Percentiles rank a stretch among this genome's conserved stretches.
Conservation (phyloP, 441 rosid species). For the Eutrema salsugineum region DNA sequence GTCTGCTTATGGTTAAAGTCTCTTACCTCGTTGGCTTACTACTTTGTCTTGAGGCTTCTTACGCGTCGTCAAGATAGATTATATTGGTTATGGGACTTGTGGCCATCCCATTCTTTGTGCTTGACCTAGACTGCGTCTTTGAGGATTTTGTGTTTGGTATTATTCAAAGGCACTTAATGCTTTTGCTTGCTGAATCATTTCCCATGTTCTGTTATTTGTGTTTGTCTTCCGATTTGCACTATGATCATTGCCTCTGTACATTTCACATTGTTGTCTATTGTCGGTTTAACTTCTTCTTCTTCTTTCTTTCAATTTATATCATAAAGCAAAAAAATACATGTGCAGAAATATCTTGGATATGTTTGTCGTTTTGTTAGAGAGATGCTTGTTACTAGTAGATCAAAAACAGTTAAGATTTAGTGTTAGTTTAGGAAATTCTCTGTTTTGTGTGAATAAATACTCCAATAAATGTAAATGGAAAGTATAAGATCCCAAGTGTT, state of each 20-base stretch:
- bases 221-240: slow-evolving; percentile 17
- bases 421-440: not conserved
- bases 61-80: slow-evolving; percentile 14
- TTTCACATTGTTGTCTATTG: slow-evolving; percentile 8
- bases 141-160: slow-evolving; percentile 28
- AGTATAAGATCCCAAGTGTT: not conserved
- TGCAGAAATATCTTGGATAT: not conserved
- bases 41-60: slow-evolving; percentile 7
- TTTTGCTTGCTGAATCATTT: slow-evolving; percentile 12
- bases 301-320: no score
- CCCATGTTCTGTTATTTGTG: slow-evolving; percentile 10
- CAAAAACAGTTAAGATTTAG: not conserved
- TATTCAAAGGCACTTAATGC: slow-evolving; percentile 12
- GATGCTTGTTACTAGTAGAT: not conserved
- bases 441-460: not conserved
- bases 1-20: slow-evolving; percentile 21
- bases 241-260: slow-evolving; percentile 7
- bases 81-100: slow-evolving; percentile 16
- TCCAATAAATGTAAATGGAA: not conserved
- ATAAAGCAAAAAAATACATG: not conserved
- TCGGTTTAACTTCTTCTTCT: not conserved
- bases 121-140: not conserved
- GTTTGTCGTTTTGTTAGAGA: not conserved
- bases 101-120: slow-evolving; percentile 13
- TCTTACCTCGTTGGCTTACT: slow-evolving; percentile 16